These are phyloP conservation scores for Hagleromyces aurorensis DNA, from an alignment of 805 yeast genomes.

Conservation along the genomic window DNA sequence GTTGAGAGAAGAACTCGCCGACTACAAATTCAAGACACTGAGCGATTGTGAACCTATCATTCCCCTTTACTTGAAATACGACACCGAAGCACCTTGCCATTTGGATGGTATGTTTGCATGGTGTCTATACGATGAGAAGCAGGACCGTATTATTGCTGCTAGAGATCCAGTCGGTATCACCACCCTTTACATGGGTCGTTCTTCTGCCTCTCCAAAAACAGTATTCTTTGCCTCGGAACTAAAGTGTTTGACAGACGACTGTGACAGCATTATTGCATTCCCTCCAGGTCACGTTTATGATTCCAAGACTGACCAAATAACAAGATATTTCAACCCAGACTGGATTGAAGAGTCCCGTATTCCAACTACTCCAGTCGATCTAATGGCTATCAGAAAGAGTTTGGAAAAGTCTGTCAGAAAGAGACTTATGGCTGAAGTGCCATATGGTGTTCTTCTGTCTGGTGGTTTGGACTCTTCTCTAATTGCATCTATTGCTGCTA, in stretches of 20 bases:
- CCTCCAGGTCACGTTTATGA: conserved; percentile 99
- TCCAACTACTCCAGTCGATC: conserved; percentile 74
- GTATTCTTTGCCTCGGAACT: conserved; percentile 90
- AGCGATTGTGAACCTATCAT: conserved; percentile 97
- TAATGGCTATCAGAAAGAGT: conserved; percentile 59
- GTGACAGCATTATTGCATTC: conserved; percentile 88
- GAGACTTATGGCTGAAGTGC: conserved; percentile 99
- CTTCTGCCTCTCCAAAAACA: conserved; percentile 57
- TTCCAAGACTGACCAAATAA: conserved; percentile 75
- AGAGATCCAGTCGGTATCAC: conserved; percentile 98
- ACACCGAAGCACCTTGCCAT: conserved; percentile 79
- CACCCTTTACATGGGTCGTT: conserved; percentile 90
- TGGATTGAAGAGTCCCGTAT: conserved; percentile 86
- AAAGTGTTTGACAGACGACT: conserved; percentile 88
- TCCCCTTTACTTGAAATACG: conserved; percentile 84
- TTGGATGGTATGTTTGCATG: conserved; percentile 98
- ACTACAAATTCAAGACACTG: conserved; percentile 73
- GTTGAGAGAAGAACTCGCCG: conserved; percentile 65
- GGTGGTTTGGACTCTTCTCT: conserved; percentile 97
- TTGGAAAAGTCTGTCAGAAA: conserved; percentile 95
- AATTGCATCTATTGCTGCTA: conserved; percentile 94
- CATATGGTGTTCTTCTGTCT: conserved; percentile 93
- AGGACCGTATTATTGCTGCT: conserved; percentile 89
- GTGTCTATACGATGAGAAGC: conserved; percentile 75
- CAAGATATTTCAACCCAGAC: conserved; percentile 83